A percentile compares a stretch with the other conserved stretches of the same genome.
Evolutionary conservation across 1,284 basidiomycete species (phyloP).

Genomic region (Cutaneotrichosporon sp.): DNA sequence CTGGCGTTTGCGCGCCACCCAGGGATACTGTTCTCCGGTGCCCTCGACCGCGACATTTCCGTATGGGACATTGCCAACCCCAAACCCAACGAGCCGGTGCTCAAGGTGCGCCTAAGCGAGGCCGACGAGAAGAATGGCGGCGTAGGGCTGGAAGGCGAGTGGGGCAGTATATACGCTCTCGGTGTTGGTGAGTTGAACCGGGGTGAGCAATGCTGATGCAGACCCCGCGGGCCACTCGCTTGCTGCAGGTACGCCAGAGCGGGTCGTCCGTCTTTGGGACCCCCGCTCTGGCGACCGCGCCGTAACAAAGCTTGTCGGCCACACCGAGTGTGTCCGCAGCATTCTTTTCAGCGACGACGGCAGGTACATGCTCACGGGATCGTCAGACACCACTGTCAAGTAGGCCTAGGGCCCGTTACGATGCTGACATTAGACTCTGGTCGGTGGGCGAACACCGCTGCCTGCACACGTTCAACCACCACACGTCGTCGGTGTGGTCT

Average conservation of each 20-base stretch:
- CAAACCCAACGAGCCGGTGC: slow-evolving; percentile 40
- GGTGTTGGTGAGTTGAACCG: slow-evolving; percentile 52
- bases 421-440: slow-evolving; percentile 69
- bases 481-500: slow-evolving; percentile 93
- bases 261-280: slow-evolving; percentile 87
- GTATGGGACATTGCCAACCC: slow-evolving; percentile 78
- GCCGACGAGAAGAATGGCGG: slow-evolving; percentile 33
- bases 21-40: slow-evolving; percentile 85
- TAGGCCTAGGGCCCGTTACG: slow-evolving; percentile 13
- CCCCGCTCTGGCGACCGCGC: slow-evolving; percentile 64
- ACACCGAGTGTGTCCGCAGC: slow-evolving; percentile 92
- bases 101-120: slow-evolving; percentile 39
- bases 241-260: slow-evolving; percentile 84
- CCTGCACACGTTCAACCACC: slow-evolving; percentile 92
- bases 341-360: slow-evolving; percentile 84
- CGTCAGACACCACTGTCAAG: slow-evolving; percentile 68
- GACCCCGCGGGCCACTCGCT: slow-evolving; percentile 75
- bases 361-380: slow-evolving; percentile 82
- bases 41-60: slow-evolving; percentile 88
- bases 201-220: slow-evolving; percentile 12
- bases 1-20: slow-evolving; percentile 71
- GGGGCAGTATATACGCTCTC: slow-evolving; percentile 73
- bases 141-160: slow-evolving; percentile 47
- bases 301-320: slow-evolving; percentile 71
- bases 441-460: slow-evolving; percentile 83